These are phyloP conservation scores for Tinospora cordifolia DNA, from an alignment of 164 flowering plant genomes.

Conservation along the genomic window DNA sequence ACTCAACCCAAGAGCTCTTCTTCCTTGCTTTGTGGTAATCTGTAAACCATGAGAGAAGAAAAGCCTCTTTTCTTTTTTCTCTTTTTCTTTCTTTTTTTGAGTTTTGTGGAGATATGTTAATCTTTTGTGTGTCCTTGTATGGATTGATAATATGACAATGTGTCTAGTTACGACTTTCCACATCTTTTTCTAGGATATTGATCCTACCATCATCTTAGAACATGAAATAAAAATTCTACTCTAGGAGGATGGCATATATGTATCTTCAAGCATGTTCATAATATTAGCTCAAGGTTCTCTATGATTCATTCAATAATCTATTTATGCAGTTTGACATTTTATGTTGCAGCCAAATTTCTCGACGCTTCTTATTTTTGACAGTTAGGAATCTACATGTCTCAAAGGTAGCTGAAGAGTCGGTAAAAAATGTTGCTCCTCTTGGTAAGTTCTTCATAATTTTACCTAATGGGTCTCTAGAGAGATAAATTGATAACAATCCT, in stretches of 20 bases:
- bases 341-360: not conserved
- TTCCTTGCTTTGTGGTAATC: slow-evolving; percentile 81
- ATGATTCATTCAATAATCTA: too few relatives aligned
- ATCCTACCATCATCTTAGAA: not conserved
- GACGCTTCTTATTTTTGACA: not conserved
- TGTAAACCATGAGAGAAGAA: slow-evolving; percentile 43
- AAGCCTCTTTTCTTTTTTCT: not conserved
- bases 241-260: not conserved
- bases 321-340: not conserved
- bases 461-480: too few relatives aligned
- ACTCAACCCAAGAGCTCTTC: slow-evolving; percentile 63
- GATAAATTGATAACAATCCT: too few relatives aligned
- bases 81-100: too few relatives aligned
- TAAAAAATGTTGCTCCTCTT: too few relatives aligned
- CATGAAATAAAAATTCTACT: not conserved
- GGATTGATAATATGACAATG: not conserved
- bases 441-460: too few relatives aligned
- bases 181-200: not conserved
- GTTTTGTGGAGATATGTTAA: not conserved
- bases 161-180: not conserved
- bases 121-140: not conserved
- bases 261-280: not conserved
- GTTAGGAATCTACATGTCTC: too few relatives aligned
- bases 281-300: not conserved
- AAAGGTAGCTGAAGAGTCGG: too few relatives aligned